Base-by-base conservation (phyloP, 129 eudicot genomes). In the sunflower (Helianthus annuus) region DNA sequence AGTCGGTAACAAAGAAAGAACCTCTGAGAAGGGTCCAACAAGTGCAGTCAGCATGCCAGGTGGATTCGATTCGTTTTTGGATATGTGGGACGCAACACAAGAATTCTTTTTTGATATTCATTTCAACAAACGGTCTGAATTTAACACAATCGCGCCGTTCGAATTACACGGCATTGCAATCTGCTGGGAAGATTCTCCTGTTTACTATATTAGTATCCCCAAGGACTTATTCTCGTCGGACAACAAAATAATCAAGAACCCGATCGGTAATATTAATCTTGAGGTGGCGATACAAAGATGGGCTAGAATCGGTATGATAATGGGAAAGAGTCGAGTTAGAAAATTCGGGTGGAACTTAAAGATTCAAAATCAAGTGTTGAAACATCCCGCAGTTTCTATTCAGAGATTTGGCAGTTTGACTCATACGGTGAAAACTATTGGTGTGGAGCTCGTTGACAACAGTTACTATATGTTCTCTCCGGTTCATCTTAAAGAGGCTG, bases 121-220 rank as follows among this genome's bases (percentile, higher is more conserved):
- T 69, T 94, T 84, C 60, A 90, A 69, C 58, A 94, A 88, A 70
- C 78, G 79, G 79, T 84, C 98, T 55, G 96, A 79, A 72, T 55
- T 84, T 53, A 79, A 90, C 79, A 68, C 86, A 5, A 55, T 48
- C 52, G 82, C 87, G 56, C 90, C 96, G 46, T 94, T 85, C 71
- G 97, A 94, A 68, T 74, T 94, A 75, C 91, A 82, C 34, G 98
- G 98, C 42, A 77, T 94, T 1, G 96, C 98, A 70, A 67, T 94
- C 56, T 87, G 98, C 77, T 94, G 98, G 98, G 89, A 90, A 55
- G 78, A 79, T 73, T 94, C 98, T 69, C 96, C 97, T 57, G 96
- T 94, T 56, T 86, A 87, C 76, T 90, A 94, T 73, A 71, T 94
- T 24, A 86, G 76, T 81, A 48, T 94, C 76, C 90, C 91, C 16